Evolutionary conservation across 2,329 filamentous ascomycete species (phyloP).

Genomic region (Calonectria hongkongensis): DNA sequence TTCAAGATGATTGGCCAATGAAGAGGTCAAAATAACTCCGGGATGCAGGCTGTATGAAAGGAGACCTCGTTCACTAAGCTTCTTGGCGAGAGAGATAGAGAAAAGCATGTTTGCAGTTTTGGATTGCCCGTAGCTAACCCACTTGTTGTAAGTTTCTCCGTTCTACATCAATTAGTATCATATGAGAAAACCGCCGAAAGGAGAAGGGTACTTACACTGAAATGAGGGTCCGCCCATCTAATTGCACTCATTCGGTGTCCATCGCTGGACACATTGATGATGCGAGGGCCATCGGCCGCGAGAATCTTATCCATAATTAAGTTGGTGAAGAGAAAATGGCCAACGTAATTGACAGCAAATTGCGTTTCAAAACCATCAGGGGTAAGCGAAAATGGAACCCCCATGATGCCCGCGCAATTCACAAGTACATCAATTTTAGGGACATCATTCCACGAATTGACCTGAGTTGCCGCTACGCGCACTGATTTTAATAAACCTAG

Average conservation of each 20-base stretch:
- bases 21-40: constrained; percentile 53
- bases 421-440: constrained; percentile 63
- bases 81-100: constrained; percentile 56
- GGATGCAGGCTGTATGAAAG: constrained; percentile 60
- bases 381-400: constrained; percentile 53
- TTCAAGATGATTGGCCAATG: constrained; percentile 48
- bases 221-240: constrained; percentile 60
- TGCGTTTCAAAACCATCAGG: constrained; percentile 65
- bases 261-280: constrained; percentile 65
- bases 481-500: constrained; percentile 63
- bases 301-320: constrained; percentile 66
- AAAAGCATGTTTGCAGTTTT: constrained; percentile 63
- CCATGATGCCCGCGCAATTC: constrained; percentile 68
- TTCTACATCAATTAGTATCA: constrained; percentile 53
- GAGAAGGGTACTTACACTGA: constrained; percentile 51
- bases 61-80: constrained; percentile 56
- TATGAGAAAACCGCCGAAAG: background rate
- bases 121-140: constrained; percentile 61
- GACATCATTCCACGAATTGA: constrained; percentile 59
- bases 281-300: constrained; percentile 56
- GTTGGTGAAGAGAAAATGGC: constrained; percentile 68
- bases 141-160: constrained; percentile 56
- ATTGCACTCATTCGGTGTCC: constrained; percentile 56
- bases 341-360: constrained; percentile 67
- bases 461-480: constrained; percentile 60